Evolutionary conservation across 2,329 filamentous ascomycete genomes (phyloP).

Genomic region (Bisporella sp.): DNA sequence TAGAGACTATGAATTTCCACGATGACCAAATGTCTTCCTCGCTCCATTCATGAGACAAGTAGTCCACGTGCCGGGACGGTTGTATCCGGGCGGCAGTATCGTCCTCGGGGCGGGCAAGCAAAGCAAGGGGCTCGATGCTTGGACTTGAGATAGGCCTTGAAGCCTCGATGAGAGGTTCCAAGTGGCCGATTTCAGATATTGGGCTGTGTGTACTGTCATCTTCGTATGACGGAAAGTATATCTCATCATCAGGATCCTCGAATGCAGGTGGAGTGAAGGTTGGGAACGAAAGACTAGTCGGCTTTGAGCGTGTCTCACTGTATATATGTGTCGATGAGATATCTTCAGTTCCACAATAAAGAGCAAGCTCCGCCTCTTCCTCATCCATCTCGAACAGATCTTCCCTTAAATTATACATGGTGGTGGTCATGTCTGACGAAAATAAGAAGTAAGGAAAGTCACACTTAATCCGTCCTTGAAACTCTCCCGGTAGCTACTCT

Average conservation of each 20-base stretch:
- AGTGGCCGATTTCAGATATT: slow-evolving; percentile 26
- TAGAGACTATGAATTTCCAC: slow-evolving; percentile 82
- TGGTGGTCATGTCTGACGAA: background rate
- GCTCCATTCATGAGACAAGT: slow-evolving; percentile 87
- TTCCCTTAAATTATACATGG: background rate
- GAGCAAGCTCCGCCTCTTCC: background rate
- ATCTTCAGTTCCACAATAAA: background rate
- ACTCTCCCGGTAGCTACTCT: no score
- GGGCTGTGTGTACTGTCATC: slow-evolving; percentile 16
- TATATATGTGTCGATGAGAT: background rate
- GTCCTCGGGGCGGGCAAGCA: slow-evolving; percentile 35
- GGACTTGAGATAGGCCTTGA: slow-evolving; percentile 49
- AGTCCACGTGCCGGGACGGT: slow-evolving; percentile 74
- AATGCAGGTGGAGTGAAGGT: background rate
- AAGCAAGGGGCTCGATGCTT: background rate
- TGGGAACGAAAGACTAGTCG: background rate
- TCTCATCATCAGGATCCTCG: slow-evolving; percentile 34
- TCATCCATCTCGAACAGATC: background rate
- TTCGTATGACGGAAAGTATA: slow-evolving; percentile 33
- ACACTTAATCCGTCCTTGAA: no score
- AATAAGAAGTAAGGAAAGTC: no score
- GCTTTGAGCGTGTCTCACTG: background rate
- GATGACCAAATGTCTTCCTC: slow-evolving; percentile 98
- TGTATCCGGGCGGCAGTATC: slow-evolving; percentile 40
- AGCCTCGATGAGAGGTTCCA: slow-evolving; percentile 45